These are phyloP conservation scores for Curvularia eragrostidis DNA, from an alignment of 2,329 filamentous ascomycete species.

Conservation along the genomic window DNA sequence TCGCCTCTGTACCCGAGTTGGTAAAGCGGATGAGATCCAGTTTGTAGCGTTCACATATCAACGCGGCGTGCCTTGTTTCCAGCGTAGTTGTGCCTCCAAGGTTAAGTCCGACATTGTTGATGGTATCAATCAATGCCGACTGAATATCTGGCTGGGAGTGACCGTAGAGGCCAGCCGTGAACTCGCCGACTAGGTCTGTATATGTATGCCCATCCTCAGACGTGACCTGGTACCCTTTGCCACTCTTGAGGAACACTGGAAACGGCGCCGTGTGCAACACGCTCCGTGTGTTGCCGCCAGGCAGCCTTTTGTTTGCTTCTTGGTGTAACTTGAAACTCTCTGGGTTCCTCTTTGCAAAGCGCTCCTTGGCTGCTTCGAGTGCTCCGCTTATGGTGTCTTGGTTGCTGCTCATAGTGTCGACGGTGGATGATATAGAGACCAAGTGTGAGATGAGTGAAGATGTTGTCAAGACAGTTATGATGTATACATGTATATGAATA, in stretches of 20 bases:
- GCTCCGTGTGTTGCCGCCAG: constrained; percentile 50
- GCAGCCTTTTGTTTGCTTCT: constrained; percentile 39
- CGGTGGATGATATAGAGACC: background rate
- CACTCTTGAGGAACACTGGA: constrained; percentile 44
- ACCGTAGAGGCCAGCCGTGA: constrained; percentile 37
- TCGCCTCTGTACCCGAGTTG: constrained; percentile 42
- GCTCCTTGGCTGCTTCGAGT: constrained; percentile 27
- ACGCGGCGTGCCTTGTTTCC: constrained; percentile 28
- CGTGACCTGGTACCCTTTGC: constrained; percentile 32
- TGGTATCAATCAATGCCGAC: constrained; percentile 28
- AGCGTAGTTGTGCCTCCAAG: constrained; percentile 34
- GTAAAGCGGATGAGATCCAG: constrained; percentile 37
- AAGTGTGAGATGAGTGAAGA: no score
- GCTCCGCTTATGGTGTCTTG: constrained; percentile 19
- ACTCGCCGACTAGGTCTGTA: constrained; percentile 38
- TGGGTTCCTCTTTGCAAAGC: constrained; percentile 27
- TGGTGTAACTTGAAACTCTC: constrained; percentile 38
- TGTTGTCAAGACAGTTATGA: no score
- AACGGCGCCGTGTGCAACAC: constrained; percentile 49
- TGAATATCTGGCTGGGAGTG: constrained; percentile 41
- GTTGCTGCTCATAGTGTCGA: constrained; percentile 11
- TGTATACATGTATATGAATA: no score
- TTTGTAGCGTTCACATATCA: constrained; percentile 32
- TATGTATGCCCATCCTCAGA: constrained; percentile 45
- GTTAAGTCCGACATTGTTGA: constrained; percentile 44